Evolutionary conservation across 768 basidiomycete species (phyloP), one percentile per base, ranked within the genome.

Genomic region (Termitomyces sp.): DNA sequence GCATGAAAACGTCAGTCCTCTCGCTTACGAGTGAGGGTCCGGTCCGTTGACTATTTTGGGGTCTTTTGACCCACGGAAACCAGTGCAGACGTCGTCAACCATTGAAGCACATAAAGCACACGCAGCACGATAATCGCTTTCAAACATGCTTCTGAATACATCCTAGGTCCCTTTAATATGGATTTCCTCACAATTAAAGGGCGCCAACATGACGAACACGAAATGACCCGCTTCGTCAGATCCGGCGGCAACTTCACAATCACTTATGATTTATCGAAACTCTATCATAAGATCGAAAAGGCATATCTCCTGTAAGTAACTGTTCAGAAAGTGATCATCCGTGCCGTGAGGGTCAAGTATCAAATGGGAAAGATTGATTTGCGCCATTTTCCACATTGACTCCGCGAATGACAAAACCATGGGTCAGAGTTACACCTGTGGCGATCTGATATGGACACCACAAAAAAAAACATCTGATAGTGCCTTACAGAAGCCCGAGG

Each of bases 161-260:
- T 46, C 16, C 6, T 20, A 18, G 24, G 39, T 32, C 27, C 41
- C 41, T 43, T 39, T 31, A 22, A 31, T n/a, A 9, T 32, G 29
- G 20, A 18, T 44, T 41, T 20, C 32, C 36, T 27, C 10, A 32
- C 27, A 53, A 41, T 16, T 14, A 13, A 13, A 26, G 26, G 29
- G n/a, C 27, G 6, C 52, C 26, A 52, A n/a, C 27, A 41, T 53
- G 41, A 34, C 16, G 31, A 24, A 47, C 22, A 20, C 18, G 27
- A 36, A 41, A 37, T 56, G 37, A 16, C 14, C 9, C 5, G 36
- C 46, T 61, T 57, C 57, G 54, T 55, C 53, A 55, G 57, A 58
- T 61, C 60, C 60, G 60, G 60, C 60, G 60, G 60, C 57, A 61
- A 51, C n/a, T 26, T 46, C 31, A 31, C 52, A 42, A 42, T 42